Evolutionary conservation across 2,329 filamentous ascomycete genomes (phyloP).

Genomic region (Fusarium circinatum): DNA sequence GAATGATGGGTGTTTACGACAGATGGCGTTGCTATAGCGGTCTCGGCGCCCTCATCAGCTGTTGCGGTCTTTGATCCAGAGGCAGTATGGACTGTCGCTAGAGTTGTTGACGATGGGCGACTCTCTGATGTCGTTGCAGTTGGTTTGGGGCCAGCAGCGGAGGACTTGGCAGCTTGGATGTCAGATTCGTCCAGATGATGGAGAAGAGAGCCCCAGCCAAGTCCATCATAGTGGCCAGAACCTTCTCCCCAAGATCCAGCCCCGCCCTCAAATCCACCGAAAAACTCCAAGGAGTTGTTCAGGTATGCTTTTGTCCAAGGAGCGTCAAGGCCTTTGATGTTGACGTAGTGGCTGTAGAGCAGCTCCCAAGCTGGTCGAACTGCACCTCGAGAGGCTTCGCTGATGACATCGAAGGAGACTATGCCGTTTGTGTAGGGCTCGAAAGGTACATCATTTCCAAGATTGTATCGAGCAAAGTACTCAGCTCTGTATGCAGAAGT

Average conservation of each 20-base stretch:
- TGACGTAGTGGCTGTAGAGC: constrained; percentile 24
- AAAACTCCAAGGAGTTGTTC: background rate
- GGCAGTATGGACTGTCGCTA: background rate
- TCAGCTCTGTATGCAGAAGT: background rate
- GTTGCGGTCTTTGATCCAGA: background rate
- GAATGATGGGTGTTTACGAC: background rate
- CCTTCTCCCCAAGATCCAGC: background rate
- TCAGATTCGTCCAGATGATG: background rate
- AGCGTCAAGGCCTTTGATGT: constrained; percentile 20
- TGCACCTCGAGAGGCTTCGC: constrained; percentile 10
- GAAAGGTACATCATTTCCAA: constrained; percentile 29
- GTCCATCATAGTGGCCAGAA: background rate
- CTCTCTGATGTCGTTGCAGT: background rate
- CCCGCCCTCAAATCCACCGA: background rate
- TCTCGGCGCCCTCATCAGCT: background rate
- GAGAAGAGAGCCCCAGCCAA: constrained; percentile 2
- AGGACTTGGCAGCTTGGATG: background rate
- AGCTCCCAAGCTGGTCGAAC: constrained; percentile 9
- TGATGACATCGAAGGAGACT: constrained; percentile 8
- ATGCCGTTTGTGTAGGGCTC: constrained; percentile 29
- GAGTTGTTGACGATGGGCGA: background rate
- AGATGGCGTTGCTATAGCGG: background rate
- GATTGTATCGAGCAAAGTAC: constrained; percentile 27
- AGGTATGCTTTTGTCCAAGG: constrained; percentile 29
- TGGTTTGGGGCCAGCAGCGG: background rate